Percentiles rank a stretch among this genome's conserved stretches.
These are phyloP conservation scores for Phialophora verrucosa DNA, from an alignment of 2,329 filamentous ascomycete genomes.

Conservation along the genomic window DNA sequence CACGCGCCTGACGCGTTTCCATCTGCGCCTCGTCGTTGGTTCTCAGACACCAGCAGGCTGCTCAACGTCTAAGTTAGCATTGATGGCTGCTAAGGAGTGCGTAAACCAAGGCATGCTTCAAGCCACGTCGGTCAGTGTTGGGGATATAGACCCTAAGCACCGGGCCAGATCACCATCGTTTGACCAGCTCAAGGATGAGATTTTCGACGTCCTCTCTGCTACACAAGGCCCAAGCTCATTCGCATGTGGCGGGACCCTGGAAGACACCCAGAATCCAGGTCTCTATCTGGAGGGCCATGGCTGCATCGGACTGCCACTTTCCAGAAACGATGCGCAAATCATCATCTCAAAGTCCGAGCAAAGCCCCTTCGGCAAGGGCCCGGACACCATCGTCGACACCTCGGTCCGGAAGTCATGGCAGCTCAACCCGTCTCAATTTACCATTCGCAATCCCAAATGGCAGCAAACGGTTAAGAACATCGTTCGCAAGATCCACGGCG, in stretches of 20 bases:
- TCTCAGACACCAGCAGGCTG: neutral
- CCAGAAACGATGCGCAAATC: constrained; percentile 28
- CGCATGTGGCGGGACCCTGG: constrained; percentile 16
- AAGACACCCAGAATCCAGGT: constrained; percentile 27
- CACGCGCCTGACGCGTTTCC: neutral
- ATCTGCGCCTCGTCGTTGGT: neutral
- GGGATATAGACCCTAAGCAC: neutral
- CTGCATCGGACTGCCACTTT: constrained; percentile 35
- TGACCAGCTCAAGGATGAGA: constrained; percentile 7
- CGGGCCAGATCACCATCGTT: neutral
- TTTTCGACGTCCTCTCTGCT: neutral
- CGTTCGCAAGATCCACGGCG: constrained; percentile 10
- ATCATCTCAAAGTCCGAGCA: constrained; percentile 35
- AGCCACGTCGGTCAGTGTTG: neutral
- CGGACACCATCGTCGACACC: constrained; percentile 50
- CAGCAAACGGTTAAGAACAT: constrained; percentile 22
- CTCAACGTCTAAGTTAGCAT: neutral
- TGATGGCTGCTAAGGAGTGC: neutral
- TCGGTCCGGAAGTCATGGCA: constrained; percentile 54
- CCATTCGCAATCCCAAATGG: constrained; percentile 48
- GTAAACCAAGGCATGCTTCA: neutral
- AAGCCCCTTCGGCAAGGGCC: constrained; percentile 49
- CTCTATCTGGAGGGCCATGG: constrained; percentile 32
- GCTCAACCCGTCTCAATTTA: constrained; percentile 49
- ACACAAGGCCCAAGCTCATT: constrained; percentile 13